Evolutionary conservation across 257 asterid species (phyloP), one percentile per base, ranked within the genome.

Genomic region (Petrea volubilis): DNA sequence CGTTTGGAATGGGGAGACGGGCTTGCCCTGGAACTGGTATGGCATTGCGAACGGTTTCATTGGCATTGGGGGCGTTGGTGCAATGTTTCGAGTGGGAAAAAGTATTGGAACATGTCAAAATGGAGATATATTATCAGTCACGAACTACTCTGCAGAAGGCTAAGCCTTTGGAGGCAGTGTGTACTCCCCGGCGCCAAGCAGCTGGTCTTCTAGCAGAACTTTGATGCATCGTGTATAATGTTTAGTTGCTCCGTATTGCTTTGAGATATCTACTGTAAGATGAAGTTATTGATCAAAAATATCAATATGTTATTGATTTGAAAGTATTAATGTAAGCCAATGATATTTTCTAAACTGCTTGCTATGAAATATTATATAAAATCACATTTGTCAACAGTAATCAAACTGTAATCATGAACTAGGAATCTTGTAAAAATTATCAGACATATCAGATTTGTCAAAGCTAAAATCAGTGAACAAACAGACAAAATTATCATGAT

Each of bases 11-110:
- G 47, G 95, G 95, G 28, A 80, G 95, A 44, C 75, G 95, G 73
- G 85, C 88, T 0, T 88, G 90, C 41, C 85, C 95, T 2, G 95
- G 90, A 21, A 67, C 70, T 6, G 72, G 31, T 2, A 67, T 88
- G 87, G 91, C 80, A 0, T 12, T 81, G 53, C 67, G 87, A 29
- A 72, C 70, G 13, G 81, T 80, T 17, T 69, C 83, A 0, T 56
- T 88, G 77, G 88, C 78, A 0, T 29, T 88, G 70, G 95, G 86
- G 15, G 76, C 79, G 8, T 68, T 83, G 23, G 63, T 88, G 24
- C 95, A 85, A 78, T 88, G 91, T 72, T 85, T 85, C 38, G 80
- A 88, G 9, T 85, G 87, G 94, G 76, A 78, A 36, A 81, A 49
- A 33, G 59, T 66, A 0, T 14, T 56, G 13, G 78, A 66, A 31